Percentiles rank a stretch among this genome's conserved stretches.
Evolutionary conservation across 2,329 filamentous ascomycete species (phyloP).

Genomic region (Pseudogymnoascus sp.): DNA sequence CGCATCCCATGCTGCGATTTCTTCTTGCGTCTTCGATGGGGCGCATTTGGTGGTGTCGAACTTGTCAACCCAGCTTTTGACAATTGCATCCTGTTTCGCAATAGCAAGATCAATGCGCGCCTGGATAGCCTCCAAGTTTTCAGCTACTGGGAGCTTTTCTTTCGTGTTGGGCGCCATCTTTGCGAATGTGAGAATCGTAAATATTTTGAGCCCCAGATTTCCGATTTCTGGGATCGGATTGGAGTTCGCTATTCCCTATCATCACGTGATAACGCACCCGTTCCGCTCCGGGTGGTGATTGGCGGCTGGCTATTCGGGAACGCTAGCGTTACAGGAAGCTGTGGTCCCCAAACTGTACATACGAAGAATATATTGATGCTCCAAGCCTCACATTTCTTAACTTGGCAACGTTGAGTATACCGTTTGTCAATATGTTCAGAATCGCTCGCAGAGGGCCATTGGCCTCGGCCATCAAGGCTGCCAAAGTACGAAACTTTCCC

Average conservation of each 20-base stretch:
- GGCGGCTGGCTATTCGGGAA: not conserved
- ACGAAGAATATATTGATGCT: conserved; percentile 5
- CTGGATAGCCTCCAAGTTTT: conserved; percentile 23
- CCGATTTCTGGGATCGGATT: not conserved
- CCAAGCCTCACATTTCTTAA: conserved; percentile 12
- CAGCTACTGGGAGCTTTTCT: conserved; percentile 3
- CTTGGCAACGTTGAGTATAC: conserved; percentile 22
- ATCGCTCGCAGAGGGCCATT: conserved; percentile 74
- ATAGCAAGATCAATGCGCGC: conserved; percentile 27
- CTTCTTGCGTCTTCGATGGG: conserved; percentile 23
- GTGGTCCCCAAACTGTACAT: conserved; percentile 6
- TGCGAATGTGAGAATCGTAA: not conserved
- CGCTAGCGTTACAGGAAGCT: conserved; percentile 7
- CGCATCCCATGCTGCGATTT: conserved; percentile 28
- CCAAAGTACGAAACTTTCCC: conserved; percentile 48
- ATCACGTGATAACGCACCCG: not conserved
- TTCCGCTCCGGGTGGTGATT: not conserved
- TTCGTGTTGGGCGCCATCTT: not conserved
- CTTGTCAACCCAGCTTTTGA: conserved; percentile 23
- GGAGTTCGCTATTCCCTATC: not conserved
- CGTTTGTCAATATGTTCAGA: conserved; percentile 66
- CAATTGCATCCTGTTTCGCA: conserved; percentile 25
- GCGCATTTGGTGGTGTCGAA: conserved; percentile 9
- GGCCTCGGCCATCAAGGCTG: conserved; percentile 69
- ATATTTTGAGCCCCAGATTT: not conserved